Percentiles rank a stretch among this genome's conserved stretches.
Conservation (phyloP, 2,329 filamentous ascomycete species). For the Fusarium sublunatum region DNA sequence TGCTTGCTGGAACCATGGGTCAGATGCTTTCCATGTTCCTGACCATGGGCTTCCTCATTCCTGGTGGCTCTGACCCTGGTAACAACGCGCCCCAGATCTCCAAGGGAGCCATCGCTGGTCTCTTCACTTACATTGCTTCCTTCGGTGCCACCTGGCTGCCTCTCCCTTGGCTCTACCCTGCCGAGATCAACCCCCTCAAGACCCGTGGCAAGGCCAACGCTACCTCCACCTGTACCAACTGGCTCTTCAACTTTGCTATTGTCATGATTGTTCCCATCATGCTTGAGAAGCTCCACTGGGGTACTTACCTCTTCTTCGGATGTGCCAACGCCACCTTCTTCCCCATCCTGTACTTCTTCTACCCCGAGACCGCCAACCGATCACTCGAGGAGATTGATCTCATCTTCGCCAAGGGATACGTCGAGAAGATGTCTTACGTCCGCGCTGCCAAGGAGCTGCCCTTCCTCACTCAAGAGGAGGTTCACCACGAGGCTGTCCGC, state of each 20-base stretch:
- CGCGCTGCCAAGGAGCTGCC: conserved; percentile 68
- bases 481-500: conserved; percentile 59
- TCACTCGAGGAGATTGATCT: conserved; percentile 68
- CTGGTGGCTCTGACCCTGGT: conserved; percentile 60
- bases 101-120: conserved; percentile 74
- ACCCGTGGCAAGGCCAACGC: conserved; percentile 60
- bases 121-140: conserved; percentile 76
- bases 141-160: conserved; percentile 75
- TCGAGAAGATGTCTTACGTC: conserved; percentile 70
- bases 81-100: conserved; percentile 58
- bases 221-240: conserved; percentile 71
- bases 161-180: conserved; percentile 69
- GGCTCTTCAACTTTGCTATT: conserved; percentile 61
- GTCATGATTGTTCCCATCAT: conserved; percentile 74
- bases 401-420: conserved; percentile 69
- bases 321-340: conserved; percentile 63
- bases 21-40: conserved; percentile 69
- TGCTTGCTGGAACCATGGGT: conserved; percentile 57
- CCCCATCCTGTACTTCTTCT: conserved; percentile 62
- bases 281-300: conserved; percentile 67
- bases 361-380: conserved; percentile 55
- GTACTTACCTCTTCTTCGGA: conserved; percentile 63
- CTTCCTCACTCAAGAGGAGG: conserved; percentile 61
- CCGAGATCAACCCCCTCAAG: conserved; percentile 64
- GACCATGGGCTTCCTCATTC: conserved; percentile 73